Percentiles rank a stretch among this genome's conserved stretches.
These are phyloP conservation scores for Stephania yunnanensis DNA, from an alignment of 164 flowering plant genomes.

Conservation along the genomic window DNA sequence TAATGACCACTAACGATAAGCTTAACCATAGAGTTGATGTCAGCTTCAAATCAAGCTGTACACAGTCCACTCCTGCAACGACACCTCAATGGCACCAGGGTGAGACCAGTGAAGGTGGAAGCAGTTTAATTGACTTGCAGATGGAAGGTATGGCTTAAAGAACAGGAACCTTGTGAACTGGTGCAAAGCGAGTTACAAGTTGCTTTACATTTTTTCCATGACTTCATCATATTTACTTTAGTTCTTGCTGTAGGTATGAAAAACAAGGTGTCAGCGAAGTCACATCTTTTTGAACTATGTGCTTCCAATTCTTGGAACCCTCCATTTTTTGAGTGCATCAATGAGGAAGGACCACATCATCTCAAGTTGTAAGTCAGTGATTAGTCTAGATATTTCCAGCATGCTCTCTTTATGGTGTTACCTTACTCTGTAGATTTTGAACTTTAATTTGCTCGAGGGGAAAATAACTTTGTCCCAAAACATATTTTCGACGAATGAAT, in stretches of 20 bases:
- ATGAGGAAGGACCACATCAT: conserved; percentile 76
- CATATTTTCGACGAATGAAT: neutral
- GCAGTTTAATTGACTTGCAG: conserved; percentile 7
- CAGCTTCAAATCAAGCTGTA: neutral
- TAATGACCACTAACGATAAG: neutral
- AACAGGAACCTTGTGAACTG: neutral
- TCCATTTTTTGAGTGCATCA: conserved; percentile 61
- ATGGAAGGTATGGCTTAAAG: conserved; percentile 22
- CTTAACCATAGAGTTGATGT: no score
- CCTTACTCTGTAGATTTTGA: no score
- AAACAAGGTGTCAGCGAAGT: conserved; percentile 37
- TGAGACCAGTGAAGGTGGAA: conserved; percentile 4
- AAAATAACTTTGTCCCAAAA: neutral
- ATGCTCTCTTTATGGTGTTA: no score
- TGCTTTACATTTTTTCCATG: neutral
- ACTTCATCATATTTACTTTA: neutral
- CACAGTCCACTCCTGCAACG: neutral
- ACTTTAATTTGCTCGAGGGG: neutral
- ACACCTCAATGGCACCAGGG: neutral
- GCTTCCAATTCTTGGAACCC: conserved; percentile 59
- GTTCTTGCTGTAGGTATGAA: conserved; percentile 21
- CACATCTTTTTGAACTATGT: conserved; percentile 61
- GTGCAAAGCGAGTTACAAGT: neutral
- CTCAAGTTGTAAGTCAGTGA: conserved; percentile 51
- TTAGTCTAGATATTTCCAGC: neutral